Conservation (phyloP, 345 rosid genomes). For the Fremontodendron californicum region DNA sequence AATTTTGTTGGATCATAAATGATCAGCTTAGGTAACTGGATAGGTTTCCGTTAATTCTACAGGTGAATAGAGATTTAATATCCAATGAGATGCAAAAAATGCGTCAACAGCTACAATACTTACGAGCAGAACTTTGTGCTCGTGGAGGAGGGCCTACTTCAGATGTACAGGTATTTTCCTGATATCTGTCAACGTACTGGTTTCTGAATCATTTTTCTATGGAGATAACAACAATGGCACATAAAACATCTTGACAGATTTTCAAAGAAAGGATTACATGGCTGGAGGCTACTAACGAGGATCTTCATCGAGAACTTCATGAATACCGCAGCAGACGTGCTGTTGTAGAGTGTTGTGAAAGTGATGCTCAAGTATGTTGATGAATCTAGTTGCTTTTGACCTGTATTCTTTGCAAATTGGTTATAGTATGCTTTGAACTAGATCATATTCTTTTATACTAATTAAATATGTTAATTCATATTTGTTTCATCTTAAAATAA, state of each 20-base stretch:
- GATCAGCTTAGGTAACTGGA: background rate
- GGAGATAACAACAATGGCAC: background rate
- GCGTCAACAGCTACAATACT: constrained; percentile 61
- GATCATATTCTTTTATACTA: constrained; percentile 10
- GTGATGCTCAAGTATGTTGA: constrained; percentile 45
- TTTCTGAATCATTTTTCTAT: background rate
- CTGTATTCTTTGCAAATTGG: background rate
- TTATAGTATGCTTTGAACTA: constrained; percentile 3
- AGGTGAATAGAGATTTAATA: constrained; percentile 73
- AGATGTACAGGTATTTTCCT: constrained; percentile 45
- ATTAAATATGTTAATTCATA: constrained; percentile 1
- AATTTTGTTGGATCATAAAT: background rate
- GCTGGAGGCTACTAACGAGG: constrained; percentile 66
- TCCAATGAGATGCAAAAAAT: constrained; percentile 66
- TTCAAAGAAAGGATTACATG: constrained; percentile 61
- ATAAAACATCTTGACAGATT: constrained; percentile 32
- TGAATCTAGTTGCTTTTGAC: background rate
- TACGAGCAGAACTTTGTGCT: constrained; percentile 67
- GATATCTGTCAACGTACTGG: constrained; percentile 11
- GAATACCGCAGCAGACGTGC: constrained; percentile 55
- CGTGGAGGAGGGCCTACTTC: constrained; percentile 45
- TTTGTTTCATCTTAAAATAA: constrained; percentile 9
- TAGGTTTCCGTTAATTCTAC: constrained; percentile 16
- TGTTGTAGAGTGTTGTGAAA: constrained; percentile 42
- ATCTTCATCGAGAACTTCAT: constrained; percentile 72